Evolutionary conservation across 495 filamentous ascomycete genomes (phyloP).

Genomic region (Trypethelium eluteriae): DNA sequence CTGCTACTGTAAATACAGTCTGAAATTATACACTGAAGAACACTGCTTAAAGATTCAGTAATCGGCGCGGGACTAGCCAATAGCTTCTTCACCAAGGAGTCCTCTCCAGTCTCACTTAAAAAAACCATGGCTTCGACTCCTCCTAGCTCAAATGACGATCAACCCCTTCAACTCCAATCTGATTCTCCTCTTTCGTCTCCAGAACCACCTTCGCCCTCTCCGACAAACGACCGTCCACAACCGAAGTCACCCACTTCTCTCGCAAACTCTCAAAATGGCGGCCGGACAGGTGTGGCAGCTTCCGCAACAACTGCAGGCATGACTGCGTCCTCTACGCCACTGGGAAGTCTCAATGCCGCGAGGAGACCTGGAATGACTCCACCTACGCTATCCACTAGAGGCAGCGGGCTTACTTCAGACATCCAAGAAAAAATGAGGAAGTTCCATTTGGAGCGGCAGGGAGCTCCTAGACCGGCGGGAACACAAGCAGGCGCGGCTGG

Average conservation of each 20-base stretch:
- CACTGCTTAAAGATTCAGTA: neutral
- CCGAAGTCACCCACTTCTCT: neutral
- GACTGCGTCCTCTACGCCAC: slow-evolving; percentile 66
- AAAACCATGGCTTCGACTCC: slow-evolving; percentile 12
- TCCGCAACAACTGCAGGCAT: slow-evolving; percentile 38
- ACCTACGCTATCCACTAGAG: slow-evolving; percentile 48
- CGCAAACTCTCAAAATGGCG: neutral
- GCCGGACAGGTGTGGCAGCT: neutral
- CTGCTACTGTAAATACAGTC: neutral
- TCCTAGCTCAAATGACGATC: slow-evolving; percentile 18
- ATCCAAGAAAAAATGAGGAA: slow-evolving; percentile 75
- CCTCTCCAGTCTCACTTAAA: neutral
- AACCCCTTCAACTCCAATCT: slow-evolving; percentile 16
- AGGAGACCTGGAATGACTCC: slow-evolving; percentile 48
- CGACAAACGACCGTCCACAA: neutral
- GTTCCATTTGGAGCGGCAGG: slow-evolving; percentile 60
- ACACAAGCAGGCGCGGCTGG: slow-evolving; percentile 11
- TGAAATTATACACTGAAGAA: neutral
- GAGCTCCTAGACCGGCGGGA: slow-evolving; percentile 37
- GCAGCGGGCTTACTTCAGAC: slow-evolving; percentile 51
- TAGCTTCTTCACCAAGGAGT: neutral
- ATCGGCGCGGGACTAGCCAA: neutral
- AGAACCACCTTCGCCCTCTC: slow-evolving; percentile 14
- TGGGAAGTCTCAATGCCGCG: slow-evolving; percentile 75
- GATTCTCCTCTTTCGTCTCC: slow-evolving; percentile 14